Base-by-base conservation (phyloP, 169 alveolate genomes). In the Theileria orientalis region DNA sequence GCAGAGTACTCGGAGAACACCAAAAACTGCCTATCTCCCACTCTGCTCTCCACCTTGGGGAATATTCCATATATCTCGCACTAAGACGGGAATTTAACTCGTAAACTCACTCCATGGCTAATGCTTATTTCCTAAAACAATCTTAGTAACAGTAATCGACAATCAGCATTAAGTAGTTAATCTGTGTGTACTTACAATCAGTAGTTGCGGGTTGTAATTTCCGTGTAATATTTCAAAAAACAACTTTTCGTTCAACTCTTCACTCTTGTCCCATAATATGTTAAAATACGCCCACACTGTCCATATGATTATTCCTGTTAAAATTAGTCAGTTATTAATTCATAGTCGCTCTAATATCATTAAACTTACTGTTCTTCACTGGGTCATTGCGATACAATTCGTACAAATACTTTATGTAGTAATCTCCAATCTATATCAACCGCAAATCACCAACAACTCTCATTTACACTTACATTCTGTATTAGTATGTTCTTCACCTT, bases 241-340 rank as follows among this genome's bases (percentile, higher is more conserved):
- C 56, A 64, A 9, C 23, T 51, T 56, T 54, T 73, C 79, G 68
- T 76, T 61, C 21, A 44, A 19, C 41, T 21, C 32, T n/a, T 82
- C 82, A 21, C 30, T 54, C 30, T 82, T 82, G 74, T 82, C 89
- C 89, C 89, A 82, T 16, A 74, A 35, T 14, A 82, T 32, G 23
- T 82, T 73, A 49, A 66, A 68, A 56, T 74, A 79, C 19, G 87
- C 82, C 69, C 51, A 51, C 1, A 79, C 59, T 27, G 76, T 49
- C 46, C n/a, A 30, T 11, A 70, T 40, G 6, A 82, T 27, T 13
- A 82, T 42, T 32, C 49, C 89, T 37, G 44, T 37, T 7, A 37
- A 9, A 37, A 9, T 37, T 37, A 37, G 9, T 37, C 9, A 37
- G 5, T 37, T 37, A 37, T 37, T 37, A 7, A 37, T 5, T 7